Conservation (phyloP, 768 basidiomycete genomes). For the Mycena leptocephala region DNA sequence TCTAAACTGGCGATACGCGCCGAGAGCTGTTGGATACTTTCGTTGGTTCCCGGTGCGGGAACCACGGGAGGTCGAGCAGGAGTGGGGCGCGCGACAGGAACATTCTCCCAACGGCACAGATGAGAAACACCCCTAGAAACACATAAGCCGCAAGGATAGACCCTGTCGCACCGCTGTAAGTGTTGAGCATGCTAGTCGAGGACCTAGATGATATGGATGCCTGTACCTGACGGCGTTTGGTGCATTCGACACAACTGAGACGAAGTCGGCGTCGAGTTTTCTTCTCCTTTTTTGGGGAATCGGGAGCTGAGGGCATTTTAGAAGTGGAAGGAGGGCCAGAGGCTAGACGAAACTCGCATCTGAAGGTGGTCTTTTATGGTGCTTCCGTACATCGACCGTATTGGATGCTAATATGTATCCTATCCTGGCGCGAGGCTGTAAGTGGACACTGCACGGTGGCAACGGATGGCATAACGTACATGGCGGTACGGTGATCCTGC, state of each 20-base stretch:
- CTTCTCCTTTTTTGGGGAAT: constrained; percentile 56
- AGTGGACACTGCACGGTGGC: constrained; percentile 30
- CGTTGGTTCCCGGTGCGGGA: constrained; percentile 24
- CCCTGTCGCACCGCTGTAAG: constrained; percentile 67
- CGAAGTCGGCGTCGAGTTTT: constrained; percentile 66
- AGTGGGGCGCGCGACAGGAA: constrained; percentile 59
- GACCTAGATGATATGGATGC: constrained; percentile 9
- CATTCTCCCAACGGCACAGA: constrained; percentile 64
- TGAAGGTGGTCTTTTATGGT: constrained; percentile 30
- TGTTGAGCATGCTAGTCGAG: constrained; percentile 9
- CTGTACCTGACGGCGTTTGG: constrained; percentile 68
- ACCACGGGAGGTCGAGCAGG: constrained; percentile 56
- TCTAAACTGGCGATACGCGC: constrained; percentile 48
- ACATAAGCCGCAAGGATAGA: constrained; percentile 60
- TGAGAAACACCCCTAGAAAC: constrained; percentile 58
- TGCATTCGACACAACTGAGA: constrained; percentile 71
- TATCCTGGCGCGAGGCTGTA: constrained; percentile 35
- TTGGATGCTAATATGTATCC: constrained; percentile 30
- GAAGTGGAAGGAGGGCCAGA: constrained; percentile 2
- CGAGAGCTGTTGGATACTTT: constrained; percentile 43
- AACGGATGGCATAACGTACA: constrained; percentile 33
- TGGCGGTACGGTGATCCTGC: constrained; percentile 28
- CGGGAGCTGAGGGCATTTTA: constrained; percentile 27
- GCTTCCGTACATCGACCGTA: constrained; percentile 30
- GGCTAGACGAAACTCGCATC: constrained; percentile 15